A percentile compares a stretch with the other conserved stretches of the same genome.
Conservation (phyloP, 768 basidiomycete genomes). For the Auricularia auricula-judae region DNA sequence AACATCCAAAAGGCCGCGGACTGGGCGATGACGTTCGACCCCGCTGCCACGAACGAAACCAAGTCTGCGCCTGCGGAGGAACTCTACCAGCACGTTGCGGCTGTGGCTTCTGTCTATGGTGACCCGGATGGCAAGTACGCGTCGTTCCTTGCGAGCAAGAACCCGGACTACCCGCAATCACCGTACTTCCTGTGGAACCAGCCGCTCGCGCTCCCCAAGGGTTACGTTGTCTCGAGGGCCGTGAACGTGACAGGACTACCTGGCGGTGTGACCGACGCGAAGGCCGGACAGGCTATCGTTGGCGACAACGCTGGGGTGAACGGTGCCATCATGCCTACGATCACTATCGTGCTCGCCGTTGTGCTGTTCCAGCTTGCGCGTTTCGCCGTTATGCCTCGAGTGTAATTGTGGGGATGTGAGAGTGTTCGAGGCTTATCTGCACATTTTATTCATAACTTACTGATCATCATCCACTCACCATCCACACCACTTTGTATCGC, state of each 20-base stretch:
- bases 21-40: conserved; percentile 16
- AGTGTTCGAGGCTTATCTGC: no score
- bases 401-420: no score
- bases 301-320: conserved; percentile 18
- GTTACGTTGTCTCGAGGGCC: not conserved
- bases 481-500: no score
- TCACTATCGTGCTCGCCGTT: no score
- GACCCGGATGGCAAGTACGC: conserved; percentile 47
- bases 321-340: no score
- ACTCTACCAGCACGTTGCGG: conserved; percentile 46
- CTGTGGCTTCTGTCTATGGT: conserved; percentile 48
- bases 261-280: conserved; percentile 11
- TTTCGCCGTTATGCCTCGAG: no score
- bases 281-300: conserved; percentile 31
- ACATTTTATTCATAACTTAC: no score
- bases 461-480: no score
- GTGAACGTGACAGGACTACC: not conserved
- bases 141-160: conserved; percentile 23
- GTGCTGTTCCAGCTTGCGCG: no score
- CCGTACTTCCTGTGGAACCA: conserved; percentile 6
- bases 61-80: conserved; percentile 18
- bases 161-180: conserved; percentile 3
- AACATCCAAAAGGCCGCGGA: conserved; percentile 19
- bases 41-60: conserved; percentile 6
- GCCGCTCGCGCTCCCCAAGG: conserved; percentile 23